Percentiles rank a stretch among this genome's conserved stretches.
phyloP scores from a whole-genome alignment of 371 early-diverging fungal genomes.

The Mucor velutinosus region DNA sequence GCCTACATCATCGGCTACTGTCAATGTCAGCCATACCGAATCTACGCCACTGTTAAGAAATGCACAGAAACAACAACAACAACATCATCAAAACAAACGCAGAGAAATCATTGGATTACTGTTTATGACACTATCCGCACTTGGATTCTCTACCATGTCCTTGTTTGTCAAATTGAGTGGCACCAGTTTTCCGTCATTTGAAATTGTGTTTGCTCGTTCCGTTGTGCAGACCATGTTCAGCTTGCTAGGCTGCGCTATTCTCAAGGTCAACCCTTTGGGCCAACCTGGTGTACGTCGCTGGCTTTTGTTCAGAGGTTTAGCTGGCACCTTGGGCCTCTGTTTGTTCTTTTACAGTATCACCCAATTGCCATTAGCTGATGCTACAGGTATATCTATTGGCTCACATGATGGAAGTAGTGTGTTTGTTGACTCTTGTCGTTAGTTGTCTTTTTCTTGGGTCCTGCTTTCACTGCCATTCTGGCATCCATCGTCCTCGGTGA shows the following conservation, averaged over 20 bases:
- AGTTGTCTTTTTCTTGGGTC: constrained; percentile 78
- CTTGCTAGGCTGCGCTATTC: constrained; percentile 49
- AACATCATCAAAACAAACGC: background rate
- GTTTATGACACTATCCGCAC: constrained; percentile 63
- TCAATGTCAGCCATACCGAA: constrained; percentile 1
- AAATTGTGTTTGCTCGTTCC: constrained; percentile 75
- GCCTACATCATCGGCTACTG: background rate
- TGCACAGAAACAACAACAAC: background rate
- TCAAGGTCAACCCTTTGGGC: constrained; percentile 62
- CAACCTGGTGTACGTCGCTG: constrained; percentile 48
- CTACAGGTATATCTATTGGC: constrained; percentile 52
- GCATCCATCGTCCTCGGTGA: constrained; percentile 68
- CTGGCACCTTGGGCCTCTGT: constrained; percentile 68
- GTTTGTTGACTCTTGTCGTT: background rate
- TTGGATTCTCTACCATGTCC: constrained; percentile 74
- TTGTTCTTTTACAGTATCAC: constrained; percentile 76
- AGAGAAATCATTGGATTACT: constrained; percentile 46
- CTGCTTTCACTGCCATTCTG: constrained; percentile 75
- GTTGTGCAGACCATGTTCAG: constrained; percentile 63
- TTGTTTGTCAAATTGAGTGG: constrained; percentile 70
- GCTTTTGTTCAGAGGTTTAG: constrained; percentile 66
- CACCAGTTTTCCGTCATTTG: constrained; percentile 56
- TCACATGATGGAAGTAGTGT: too few species aligned
- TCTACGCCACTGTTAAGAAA: constrained; percentile 11
- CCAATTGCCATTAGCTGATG: constrained; percentile 72